Evolutionary conservation across 768 basidiomycete genomes (phyloP).

Genomic region (Pleurotus cornucopiae): DNA sequence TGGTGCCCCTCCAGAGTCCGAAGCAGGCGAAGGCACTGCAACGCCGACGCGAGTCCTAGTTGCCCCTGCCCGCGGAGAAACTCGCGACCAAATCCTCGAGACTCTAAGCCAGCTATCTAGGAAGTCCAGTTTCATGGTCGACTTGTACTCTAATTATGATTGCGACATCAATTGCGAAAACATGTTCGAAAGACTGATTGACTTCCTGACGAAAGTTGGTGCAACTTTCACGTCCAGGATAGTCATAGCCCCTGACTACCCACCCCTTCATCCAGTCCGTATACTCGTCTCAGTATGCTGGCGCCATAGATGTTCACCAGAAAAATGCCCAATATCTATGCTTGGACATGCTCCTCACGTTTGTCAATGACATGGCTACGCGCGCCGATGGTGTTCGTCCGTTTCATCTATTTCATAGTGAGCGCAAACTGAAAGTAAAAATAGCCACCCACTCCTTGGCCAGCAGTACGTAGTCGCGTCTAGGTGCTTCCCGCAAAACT

Average conservation of each 20-base stretch:
- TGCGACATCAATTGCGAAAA: slow-evolving; percentile 97
- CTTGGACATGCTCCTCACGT: slow-evolving; percentile 81
- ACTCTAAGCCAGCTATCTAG: slow-evolving; percentile 77
- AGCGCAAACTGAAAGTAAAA: slow-evolving; percentile 2
- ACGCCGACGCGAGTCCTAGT: slow-evolving; percentile 56
- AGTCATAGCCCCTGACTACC: background rate
- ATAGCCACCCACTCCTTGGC: slow-evolving; percentile 55
- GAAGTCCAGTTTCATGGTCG: slow-evolving; percentile 90
- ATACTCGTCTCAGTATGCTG: slow-evolving; percentile 62
- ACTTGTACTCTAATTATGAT: slow-evolving; percentile 94
- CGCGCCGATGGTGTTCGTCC: slow-evolving; percentile 46
- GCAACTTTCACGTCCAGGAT: slow-evolving; percentile 2
- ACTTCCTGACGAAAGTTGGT: slow-evolving; percentile 81
- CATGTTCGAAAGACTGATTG: slow-evolving; percentile 83
- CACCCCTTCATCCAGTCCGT: slow-evolving; percentile 53
- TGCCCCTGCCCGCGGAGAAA: slow-evolving; percentile 80
- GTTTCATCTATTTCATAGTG: slow-evolving; percentile 10
- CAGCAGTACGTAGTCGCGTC: slow-evolving; percentile 41
- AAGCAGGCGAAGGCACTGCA: slow-evolving; percentile 38
- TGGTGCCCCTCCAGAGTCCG: slow-evolving; percentile 33
- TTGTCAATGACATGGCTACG: slow-evolving; percentile 83
- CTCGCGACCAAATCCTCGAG: slow-evolving; percentile 86
- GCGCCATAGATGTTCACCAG: slow-evolving; percentile 58
- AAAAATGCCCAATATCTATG: slow-evolving; percentile 82
- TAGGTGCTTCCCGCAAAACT: background rate